Conservation (phyloP, 257 asterid genomes). For the Salvia rosmarinus region DNA sequence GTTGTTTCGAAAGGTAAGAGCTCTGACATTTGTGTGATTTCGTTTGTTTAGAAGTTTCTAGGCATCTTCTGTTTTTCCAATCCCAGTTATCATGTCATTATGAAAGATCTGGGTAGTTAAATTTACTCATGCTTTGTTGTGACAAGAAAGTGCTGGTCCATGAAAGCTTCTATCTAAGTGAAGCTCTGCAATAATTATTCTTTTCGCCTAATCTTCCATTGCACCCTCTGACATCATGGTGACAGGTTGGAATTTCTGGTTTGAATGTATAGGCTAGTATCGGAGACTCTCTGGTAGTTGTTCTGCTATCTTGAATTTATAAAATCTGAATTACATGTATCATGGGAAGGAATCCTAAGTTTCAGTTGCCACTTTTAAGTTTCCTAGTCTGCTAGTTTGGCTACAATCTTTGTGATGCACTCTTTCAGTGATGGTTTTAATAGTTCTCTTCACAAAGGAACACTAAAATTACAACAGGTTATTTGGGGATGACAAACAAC, state of each 20-base stretch:
- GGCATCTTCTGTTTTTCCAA: constrained; percentile 6
- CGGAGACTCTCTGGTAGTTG: not conserved
- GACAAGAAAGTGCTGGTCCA: constrained; percentile 5
- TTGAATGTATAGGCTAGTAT: constrained; percentile 9
- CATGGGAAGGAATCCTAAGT: not conserved
- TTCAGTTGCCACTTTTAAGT: not conserved
- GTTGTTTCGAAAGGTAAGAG: constrained; percentile 85
- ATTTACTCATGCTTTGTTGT: constrained; percentile 15
- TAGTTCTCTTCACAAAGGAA: not conserved
- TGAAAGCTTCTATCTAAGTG: constrained; percentile 13
- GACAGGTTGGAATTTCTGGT: constrained; percentile 14
- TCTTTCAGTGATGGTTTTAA: not conserved
- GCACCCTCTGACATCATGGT: constrained; percentile 14
- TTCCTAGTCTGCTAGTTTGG: constrained; percentile 12
- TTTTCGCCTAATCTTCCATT: not conserved
- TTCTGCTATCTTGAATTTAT: not conserved
- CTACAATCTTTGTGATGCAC: constrained; percentile 1
- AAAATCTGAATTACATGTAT: constrained; percentile 2
- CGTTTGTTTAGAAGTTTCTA: constrained; percentile 14
- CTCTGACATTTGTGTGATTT: constrained; percentile 23
- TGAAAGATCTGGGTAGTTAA: constrained; percentile 4
- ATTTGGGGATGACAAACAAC: not conserved
- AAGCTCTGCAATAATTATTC: not conserved
- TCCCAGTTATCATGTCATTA: not conserved
- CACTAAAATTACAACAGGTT: constrained; percentile 12